Base-by-base conservation (phyloP, 345 rosid species). In the Syzygium grande region DNA sequence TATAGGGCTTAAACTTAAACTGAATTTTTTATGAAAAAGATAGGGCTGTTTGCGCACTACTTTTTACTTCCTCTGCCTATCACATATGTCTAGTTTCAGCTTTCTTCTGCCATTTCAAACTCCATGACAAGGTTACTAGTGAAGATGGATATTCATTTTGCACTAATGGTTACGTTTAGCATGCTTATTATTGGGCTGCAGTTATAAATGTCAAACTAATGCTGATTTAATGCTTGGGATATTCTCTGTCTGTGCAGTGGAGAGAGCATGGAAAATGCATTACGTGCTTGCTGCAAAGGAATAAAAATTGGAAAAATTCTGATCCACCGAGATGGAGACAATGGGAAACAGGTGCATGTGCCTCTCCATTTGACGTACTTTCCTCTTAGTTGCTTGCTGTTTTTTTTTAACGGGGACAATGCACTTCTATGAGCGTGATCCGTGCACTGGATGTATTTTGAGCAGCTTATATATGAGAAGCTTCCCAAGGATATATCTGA, bases 251-350 rank as follows among this genome's bases (percentile, higher is more conserved):
- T 73, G 89, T 86, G 52, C 89, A 98, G 99, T 92, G 99, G 99
- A 88, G 99, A 98, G 91, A 98, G 99, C 93, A 98, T 97, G 99
- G 99, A 98, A 95, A 97, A 98, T 68, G 98, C 99, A 15, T 88
- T 98, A 85, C 99, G 98, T 15, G 99, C 99, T 8, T 96, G 98
- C 86, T 97, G 99, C 94, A 98, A 98, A 91, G 99, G 99, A 84
- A 98, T 97, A 87, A 98, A 98, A 92, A 98, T 97, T 73, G 99
- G 99, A 86, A 98, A 98, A 93, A 96, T 98, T 89, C 94, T 98
- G 85, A 97, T 98, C 58, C 99, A 98, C 88, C 96, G 99, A 90
- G 99, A 92, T 55, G 99, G 99, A n/a, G 99, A 98, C 93, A 93
- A 97, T 90, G 99, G 98, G 84, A 94, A 93, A 93, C 97, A 98